Evolutionary conservation across 2,329 filamentous ascomycete genomes (phyloP), one percentile per base, ranked within the genome.

Genomic region (Colletotrichum sp.): DNA sequence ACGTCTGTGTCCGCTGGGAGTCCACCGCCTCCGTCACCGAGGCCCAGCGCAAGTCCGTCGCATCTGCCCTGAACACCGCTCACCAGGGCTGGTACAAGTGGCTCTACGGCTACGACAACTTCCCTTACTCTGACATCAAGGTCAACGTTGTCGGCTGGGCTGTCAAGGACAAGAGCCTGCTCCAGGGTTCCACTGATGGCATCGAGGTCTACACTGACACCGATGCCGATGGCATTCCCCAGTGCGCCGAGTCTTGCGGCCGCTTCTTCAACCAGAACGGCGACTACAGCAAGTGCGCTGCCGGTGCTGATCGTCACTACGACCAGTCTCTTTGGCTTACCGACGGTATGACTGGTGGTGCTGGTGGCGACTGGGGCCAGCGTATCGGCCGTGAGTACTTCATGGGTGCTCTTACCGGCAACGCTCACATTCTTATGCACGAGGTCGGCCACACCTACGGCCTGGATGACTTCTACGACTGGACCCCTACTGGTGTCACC

Each of bases 271-370:
- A 87, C 77, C 82, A 84, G 75, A 78, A 86, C 51, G 78, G 78
- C n/a, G 80, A 86, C 70, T 86, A 87, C 76, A 79, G 77, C 71
- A 76, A 79, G 21, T 87, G 86, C 75, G 75, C 82, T 7, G 82
- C 80, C 16, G 84, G 84, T 27, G 81, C 81, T 2, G 80, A 75
- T 34, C 77, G 80, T 16, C 85, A 86, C 78, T 87, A 87, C 75
- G 84, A 87, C 75, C 79, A 85, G 76, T 84, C 83, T 7, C 82
- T 88, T 59, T 87, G 86, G 86, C 81, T 88, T n/a, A 87, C 86
- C 0, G 84, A 84, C 29, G 86, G 85, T 8, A 81, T 87, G 73
- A 24, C 74, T 4, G 86, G 86, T 33, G 86, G 86, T 70, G 82
- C 84, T 2, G 86, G 86, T 61, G 85, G 85, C 59, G 85, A 87